Evolutionary conservation across 805 yeast genomes (phyloP), one percentile per base, ranked within the genome.

Genomic region (Saccharomycopsis oosterbeekiorum): DNA sequence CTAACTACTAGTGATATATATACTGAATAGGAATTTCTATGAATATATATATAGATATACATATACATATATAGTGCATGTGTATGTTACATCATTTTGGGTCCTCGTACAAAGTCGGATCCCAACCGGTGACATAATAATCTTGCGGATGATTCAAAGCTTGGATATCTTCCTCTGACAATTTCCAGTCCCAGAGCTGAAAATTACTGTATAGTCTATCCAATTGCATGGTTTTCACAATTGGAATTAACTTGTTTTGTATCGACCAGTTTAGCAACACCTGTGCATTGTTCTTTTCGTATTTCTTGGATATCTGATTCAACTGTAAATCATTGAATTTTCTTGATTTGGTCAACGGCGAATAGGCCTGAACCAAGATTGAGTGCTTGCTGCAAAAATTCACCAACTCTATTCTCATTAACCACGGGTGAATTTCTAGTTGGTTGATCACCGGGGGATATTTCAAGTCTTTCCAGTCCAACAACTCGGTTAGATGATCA

Each of bases 401-500:
- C 70, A 64, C 65, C 37, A 65, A 41, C 39, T 78, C 78, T 2
- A 69, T 62, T 56, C 82, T 70, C 76, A 75, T 76, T 43, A 76
- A 69, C 82, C 82, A 80, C 0, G 82, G 82, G 66, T 78, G 76
- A 64, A 79, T 68, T 64, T 80, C 84, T 59, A 81, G 71, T 68
- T 81, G 84, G 68, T 80, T 79, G 14, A 78, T 75, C 1, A 73
- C 80, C 0, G 84, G 84, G 66, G 62, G 69, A 63, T 70, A 68
- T 59, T 71, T 73, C 50, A 83, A 72, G 2, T 74, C 80, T 11
- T 71, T 71, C 77, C 82, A 80, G 4, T 68, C 68, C 43, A 79
- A 68, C 24, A 85, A 70, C 69, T 84, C 87, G 66, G 82, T 71
- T 34, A 85, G 67, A 67, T 85, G 88, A 57, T 76, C 75, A 24